Evolutionary conservation across 108 stramenopile genomes (phyloP).

Genomic region (Skeletonema grethae): DNA sequence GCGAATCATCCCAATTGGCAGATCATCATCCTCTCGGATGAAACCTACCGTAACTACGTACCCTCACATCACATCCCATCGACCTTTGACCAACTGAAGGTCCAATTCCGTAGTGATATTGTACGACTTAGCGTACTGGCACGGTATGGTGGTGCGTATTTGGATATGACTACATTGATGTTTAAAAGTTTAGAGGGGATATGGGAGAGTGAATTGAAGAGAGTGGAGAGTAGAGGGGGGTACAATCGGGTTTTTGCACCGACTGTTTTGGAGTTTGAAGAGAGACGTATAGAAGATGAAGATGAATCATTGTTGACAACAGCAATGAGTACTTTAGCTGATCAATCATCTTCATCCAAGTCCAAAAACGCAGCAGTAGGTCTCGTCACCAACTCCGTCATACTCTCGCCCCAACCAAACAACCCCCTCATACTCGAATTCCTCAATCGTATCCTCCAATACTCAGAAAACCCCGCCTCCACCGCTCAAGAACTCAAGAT

Average conservation of each 20-base stretch:
- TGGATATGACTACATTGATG: background rate
- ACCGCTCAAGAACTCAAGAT: background rate
- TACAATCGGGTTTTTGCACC: background rate
- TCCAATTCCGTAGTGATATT: background rate
- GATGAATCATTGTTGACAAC: background rate
- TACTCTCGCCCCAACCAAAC: background rate
- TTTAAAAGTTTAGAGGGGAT: conserved; percentile 1
- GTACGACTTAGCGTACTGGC: background rate
- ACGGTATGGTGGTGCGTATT: conserved; percentile 1
- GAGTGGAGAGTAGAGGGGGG: background rate
- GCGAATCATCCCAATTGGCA: background rate
- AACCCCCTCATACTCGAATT: background rate
- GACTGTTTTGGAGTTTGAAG: conserved; percentile 6
- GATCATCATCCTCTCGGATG: background rate
- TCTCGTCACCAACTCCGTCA: background rate
- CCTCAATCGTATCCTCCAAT: background rate
- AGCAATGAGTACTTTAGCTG: too few relatives aligned
- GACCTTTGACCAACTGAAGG: background rate
- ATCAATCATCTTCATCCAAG: background rate
- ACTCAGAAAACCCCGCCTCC: background rate
- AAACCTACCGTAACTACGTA: background rate
- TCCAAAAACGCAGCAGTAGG: background rate
- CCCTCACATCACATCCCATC: background rate
- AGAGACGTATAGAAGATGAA: background rate
- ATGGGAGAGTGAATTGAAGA: background rate